phyloP scores from a whole-genome alignment of 352 stramenopile genomes.

The Saprolegnia diclina region DNA sequence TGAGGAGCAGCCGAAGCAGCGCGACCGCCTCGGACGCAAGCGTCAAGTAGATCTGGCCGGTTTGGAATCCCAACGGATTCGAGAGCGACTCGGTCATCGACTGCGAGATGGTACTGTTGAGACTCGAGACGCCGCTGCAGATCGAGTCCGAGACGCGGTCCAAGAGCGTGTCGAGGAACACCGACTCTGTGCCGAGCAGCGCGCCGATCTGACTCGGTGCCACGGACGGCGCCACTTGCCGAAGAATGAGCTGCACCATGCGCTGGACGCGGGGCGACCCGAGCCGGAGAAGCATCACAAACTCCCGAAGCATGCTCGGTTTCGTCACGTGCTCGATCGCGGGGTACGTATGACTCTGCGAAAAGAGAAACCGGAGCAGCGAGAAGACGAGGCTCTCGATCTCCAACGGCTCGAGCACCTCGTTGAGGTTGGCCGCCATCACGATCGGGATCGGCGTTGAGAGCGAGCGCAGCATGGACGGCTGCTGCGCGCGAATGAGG shows the following conservation, averaged over 20 bases:
- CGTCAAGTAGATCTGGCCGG: slow-evolving; percentile 69
- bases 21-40: slow-evolving; percentile 79
- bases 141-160: slow-evolving; percentile 84
- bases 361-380: slow-evolving; percentile 74
- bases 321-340: slow-evolving; percentile 55
- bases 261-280: slow-evolving; percentile 71
- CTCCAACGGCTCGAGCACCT: slow-evolving; percentile 59
- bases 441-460: slow-evolving; percentile 60
- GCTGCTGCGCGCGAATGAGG: slow-evolving; percentile 58
- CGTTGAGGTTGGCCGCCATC: background rate
- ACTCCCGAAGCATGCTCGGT: slow-evolving; percentile 54
- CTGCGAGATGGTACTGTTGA: slow-evolving; percentile 26
- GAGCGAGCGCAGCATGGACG: slow-evolving; percentile 66
- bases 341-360: slow-evolving; percentile 58
- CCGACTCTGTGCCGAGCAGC: slow-evolving; percentile 71
- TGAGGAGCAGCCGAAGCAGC: slow-evolving; percentile 61
- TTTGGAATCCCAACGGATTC: slow-evolving; percentile 74
- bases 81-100: slow-evolving; percentile 65
- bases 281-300: slow-evolving; percentile 70
- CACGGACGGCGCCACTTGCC: slow-evolving; percentile 60
- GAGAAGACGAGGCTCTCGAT: slow-evolving; percentile 67
- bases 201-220: slow-evolving; percentile 56
- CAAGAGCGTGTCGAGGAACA: slow-evolving; percentile 76
- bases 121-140: slow-evolving; percentile 58
- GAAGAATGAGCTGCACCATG: slow-evolving; percentile 76